Evolutionary conservation across 768 basidiomycete species (phyloP).

Genomic region (Xerocomus brunneocitrinus): DNA sequence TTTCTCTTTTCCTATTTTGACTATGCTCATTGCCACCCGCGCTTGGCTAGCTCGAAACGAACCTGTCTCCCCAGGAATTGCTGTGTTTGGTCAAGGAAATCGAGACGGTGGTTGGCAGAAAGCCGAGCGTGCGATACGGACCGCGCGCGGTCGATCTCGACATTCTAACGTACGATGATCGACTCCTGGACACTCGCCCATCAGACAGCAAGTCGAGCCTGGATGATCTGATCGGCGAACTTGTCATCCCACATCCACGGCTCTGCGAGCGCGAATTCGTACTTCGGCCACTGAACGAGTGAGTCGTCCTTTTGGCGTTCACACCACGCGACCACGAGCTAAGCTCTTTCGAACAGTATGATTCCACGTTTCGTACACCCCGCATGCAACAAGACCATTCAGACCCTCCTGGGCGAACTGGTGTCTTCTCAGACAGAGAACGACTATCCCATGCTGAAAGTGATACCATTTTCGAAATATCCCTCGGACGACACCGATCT

Average conservation of each 20-base stretch:
- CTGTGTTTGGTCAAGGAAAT: slow-evolving; percentile 65
- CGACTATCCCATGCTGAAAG: slow-evolving; percentile 56
- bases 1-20: background rate
- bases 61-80: slow-evolving; percentile 53
- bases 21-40: background rate
- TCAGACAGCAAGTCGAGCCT: slow-evolving; percentile 44
- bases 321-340: background rate
- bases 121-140: slow-evolving; percentile 75
- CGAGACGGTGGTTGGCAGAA: slow-evolving; percentile 72
- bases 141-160: slow-evolving; percentile 91
- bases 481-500: slow-evolving; percentile 29
- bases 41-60: slow-evolving; percentile 61
- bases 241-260: slow-evolving; percentile 82
- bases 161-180: slow-evolving; percentile 67
- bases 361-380: slow-evolving; percentile 76
- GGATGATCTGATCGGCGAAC: slow-evolving; percentile 57
- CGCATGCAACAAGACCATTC: slow-evolving; percentile 40
- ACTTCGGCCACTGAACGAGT: slow-evolving; percentile 85
- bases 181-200: slow-evolving; percentile 53
- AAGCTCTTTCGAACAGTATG: slow-evolving; percentile 49
- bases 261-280: slow-evolving; percentile 89
- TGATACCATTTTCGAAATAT: slow-evolving; percentile 68
- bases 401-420: slow-evolving; percentile 42
- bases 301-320: slow-evolving; percentile 7
- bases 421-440: slow-evolving; percentile 25